Evolutionary conservation across 257 asterid genomes (phyloP), one percentile per base, ranked within the genome.

Genomic region (Dorcoceras hygrometricum): DNA sequence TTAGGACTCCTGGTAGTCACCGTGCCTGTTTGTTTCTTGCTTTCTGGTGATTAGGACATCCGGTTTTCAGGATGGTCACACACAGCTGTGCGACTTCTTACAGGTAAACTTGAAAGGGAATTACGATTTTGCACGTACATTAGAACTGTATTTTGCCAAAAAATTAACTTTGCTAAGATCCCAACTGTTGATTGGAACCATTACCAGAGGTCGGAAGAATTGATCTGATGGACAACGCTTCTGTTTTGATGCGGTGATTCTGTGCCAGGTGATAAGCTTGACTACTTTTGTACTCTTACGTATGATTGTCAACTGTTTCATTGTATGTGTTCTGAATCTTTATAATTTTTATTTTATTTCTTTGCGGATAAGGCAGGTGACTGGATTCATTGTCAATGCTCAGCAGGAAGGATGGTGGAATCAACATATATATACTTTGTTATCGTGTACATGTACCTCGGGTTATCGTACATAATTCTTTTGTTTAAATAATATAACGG

Each of bases 61-160:
- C 67, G n/a, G 31, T 23, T 32, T 29, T 62, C 67, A 58, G 67
- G 65, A 60, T 20, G 39, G 60, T 29, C 9, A 12, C 24, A 23
- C 6, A 20, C 8, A n/a, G 66, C 53, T 3, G 59, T n/a, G 6
- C 20, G 5, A 62, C 5, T 46, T 46, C 50, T 70, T 54, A 39
- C 59, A 72, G 76, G 67, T 71, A 64, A 57, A 46, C 54, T 14
- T 16, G 20, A 46, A 39, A 5, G 28, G 20, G 76, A 43, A 24
- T 22, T 8, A 55, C 14, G 39, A 57, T 18, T 64, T 57, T 43
- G 2, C 26, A 10, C 12, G 9, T 12, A 29, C 20, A 18, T 9
- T 23, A 22, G 2, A 11, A 48, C 22, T 50, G 3, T 59, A 46
- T 14, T 3, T 29, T 29, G 25, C 14, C 46, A 43, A 39, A 12